These are phyloP conservation scores for Exophiala dermatitidis DNA, from an alignment of 2,329 filamentous ascomycete species.

Conservation along the genomic window DNA sequence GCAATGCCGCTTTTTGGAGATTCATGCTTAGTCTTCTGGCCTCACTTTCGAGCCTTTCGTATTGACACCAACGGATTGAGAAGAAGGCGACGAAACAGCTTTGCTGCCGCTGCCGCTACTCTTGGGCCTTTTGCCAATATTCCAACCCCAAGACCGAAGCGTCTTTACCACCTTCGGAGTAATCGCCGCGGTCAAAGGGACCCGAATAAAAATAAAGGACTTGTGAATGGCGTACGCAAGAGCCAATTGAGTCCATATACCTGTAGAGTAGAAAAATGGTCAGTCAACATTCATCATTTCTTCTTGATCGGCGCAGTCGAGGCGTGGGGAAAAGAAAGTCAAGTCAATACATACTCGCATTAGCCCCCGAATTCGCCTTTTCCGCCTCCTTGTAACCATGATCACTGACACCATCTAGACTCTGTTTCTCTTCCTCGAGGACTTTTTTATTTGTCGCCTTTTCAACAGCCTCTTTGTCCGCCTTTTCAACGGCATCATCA, in stretches of 20 bases:
- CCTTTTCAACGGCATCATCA: slow-evolving; percentile 2
- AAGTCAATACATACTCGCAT: slow-evolving; percentile 60
- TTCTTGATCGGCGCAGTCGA: too few species aligned
- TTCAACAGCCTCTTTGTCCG: slow-evolving; percentile 41
- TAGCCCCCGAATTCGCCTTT: slow-evolving; percentile 52
- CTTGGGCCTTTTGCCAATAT: slow-evolving; percentile 64
- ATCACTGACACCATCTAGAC: slow-evolving; percentile 27
- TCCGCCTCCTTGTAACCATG: slow-evolving; percentile 57
- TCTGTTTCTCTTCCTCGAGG: slow-evolving; percentile 21
- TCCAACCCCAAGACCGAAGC: slow-evolving; percentile 82
- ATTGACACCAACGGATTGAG: slow-evolving; percentile 18
- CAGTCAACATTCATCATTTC: not conserved
- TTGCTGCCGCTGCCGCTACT: slow-evolving; percentile 31
- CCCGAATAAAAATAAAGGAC: slow-evolving; percentile 91
- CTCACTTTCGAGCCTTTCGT: slow-evolving; percentile 25
- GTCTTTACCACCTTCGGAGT: slow-evolving; percentile 91
- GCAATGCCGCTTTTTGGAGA: not conserved
- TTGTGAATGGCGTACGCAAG: slow-evolving; percentile 97
- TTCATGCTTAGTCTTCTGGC: slow-evolving; percentile 23
- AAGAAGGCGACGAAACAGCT: slow-evolving; percentile 19
- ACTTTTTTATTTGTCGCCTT: slow-evolving; percentile 17
- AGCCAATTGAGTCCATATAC: slow-evolving; percentile 75
- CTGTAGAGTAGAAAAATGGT: slow-evolving; percentile 33
- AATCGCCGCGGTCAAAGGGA: slow-evolving; percentile 82
- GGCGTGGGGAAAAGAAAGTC: not conserved